Percentiles rank a stretch among this genome's conserved stretches.
phyloP scores from a whole-genome alignment of 768 basidiomycete genomes.

The Leccinellum albellum region DNA sequence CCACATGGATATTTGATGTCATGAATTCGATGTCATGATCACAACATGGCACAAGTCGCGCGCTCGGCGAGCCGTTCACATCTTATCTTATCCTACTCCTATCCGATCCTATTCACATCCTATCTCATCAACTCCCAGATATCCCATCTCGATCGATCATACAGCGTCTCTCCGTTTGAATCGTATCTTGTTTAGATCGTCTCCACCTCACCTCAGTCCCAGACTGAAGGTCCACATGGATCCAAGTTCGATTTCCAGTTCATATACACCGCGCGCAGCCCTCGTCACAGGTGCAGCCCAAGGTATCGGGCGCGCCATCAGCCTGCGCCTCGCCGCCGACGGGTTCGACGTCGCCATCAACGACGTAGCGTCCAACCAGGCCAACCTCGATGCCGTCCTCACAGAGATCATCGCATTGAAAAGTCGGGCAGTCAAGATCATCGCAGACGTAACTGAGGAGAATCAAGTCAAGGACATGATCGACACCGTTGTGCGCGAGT shows the following conservation, averaged over 20 bases:
- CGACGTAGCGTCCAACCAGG: slow-evolving; percentile 29
- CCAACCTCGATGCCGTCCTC: slow-evolving; percentile 2
- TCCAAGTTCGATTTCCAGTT: background rate
- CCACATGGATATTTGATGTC: background rate
- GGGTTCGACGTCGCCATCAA: slow-evolving; percentile 47
- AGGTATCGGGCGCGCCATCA: slow-evolving; percentile 49
- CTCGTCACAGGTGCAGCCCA: slow-evolving; percentile 43
- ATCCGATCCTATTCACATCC: background rate
- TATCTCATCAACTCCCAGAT: background rate
- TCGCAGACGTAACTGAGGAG: slow-evolving; percentile 4
- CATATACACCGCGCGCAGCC: slow-evolving; percentile 26
- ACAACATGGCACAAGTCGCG: background rate
- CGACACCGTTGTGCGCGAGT: background rate
- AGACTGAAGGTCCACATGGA: background rate
- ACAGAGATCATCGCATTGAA: background rate
- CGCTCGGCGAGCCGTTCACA: background rate
- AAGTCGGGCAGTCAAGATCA: background rate
- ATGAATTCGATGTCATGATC: background rate
- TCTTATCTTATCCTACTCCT: background rate
- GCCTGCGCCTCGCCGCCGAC: slow-evolving; percentile 38
- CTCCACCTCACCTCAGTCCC: background rate
- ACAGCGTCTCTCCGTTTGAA: background rate
- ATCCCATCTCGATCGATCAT: background rate
- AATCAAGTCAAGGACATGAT: slow-evolving; percentile 14
- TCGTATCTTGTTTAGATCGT: background rate